Evolutionary conservation across 1,139 yeast genomes (phyloP).

Genomic region (Yamadazyma songkhlaensis): DNA sequence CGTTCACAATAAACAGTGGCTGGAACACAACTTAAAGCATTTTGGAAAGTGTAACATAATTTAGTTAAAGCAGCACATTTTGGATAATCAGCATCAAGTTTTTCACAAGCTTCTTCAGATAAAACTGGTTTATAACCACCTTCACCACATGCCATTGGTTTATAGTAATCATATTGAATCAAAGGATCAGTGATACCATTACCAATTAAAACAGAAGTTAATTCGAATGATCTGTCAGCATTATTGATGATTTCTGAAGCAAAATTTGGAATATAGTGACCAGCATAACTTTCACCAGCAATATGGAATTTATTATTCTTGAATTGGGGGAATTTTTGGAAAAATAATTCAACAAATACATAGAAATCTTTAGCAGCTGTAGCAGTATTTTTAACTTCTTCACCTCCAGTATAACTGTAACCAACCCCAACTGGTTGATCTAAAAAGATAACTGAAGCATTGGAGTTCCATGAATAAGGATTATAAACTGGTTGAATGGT

Average conservation of each 20-base stretch:
- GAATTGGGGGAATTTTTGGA: conserved; percentile 69
- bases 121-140: conserved; percentile 75
- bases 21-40: conserved; percentile 88
- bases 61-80: conserved; percentile 79
- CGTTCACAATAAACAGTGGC: conserved; percentile 86
- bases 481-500: conserved; percentile 70
- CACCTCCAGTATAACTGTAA: conserved; percentile 63
- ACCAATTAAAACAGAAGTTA: conserved; percentile 73
- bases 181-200: conserved; percentile 81
- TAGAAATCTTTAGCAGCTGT: conserved; percentile 81
- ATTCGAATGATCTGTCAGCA: conserved; percentile 64
- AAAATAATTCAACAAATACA: conserved; percentile 73
- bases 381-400: conserved; percentile 56
- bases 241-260: conserved; percentile 69
- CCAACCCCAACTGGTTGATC: conserved; percentile 97
- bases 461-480: conserved; percentile 83
- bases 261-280: conserved; percentile 80
- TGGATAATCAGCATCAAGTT: conserved; percentile 59
- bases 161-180: conserved; percentile 64
- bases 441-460: conserved; percentile 86
- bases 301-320: conserved; percentile 64
- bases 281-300: conserved; percentile 88
- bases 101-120: conserved; percentile 57
- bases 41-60: conserved; percentile 72
- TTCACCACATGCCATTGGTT: conserved; percentile 82